Percentiles rank a stretch among this genome's conserved stretches.
Conservation (phyloP, 2,329 filamentous ascomycete species). For the Harringtonia aguacate region DNA sequence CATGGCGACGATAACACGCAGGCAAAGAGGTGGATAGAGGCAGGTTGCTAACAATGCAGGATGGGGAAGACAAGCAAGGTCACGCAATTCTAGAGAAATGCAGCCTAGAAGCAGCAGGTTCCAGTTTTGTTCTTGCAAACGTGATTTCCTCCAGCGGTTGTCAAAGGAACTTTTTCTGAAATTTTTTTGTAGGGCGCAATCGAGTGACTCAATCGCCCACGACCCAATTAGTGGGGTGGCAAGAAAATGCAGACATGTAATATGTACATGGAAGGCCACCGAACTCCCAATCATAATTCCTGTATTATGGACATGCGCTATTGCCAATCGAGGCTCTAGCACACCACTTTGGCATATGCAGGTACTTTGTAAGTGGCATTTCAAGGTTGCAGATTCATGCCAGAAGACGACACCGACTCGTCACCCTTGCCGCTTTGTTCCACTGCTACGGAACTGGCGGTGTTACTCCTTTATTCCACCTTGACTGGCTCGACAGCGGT, state of each 20-base stretch:
- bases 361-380: no score
- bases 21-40: background rate
- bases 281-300: no score
- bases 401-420: no score
- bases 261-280: no score
- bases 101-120: background rate
- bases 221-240: background rate
- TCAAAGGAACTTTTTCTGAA: background rate
- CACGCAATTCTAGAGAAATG: background rate
- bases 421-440: background rate
- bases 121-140: no score
- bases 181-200: background rate
- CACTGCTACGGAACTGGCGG: background rate
- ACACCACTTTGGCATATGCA: background rate
- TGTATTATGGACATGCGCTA: no score
- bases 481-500: slow-evolving; percentile 15
- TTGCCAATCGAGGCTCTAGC: no score
- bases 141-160: background rate
- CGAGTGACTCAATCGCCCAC: background rate
- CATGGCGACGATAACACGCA: slow-evolving; percentile 16
- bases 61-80: background rate
- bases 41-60: background rate
- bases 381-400: no score
- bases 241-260: background rate
- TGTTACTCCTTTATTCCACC: background rate